A percentile compares a stretch with the other conserved stretches of the same genome.
Evolutionary conservation across 1,284 basidiomycete species (phyloP).

Genomic region (Anthracocystis panici-leucophaei): DNA sequence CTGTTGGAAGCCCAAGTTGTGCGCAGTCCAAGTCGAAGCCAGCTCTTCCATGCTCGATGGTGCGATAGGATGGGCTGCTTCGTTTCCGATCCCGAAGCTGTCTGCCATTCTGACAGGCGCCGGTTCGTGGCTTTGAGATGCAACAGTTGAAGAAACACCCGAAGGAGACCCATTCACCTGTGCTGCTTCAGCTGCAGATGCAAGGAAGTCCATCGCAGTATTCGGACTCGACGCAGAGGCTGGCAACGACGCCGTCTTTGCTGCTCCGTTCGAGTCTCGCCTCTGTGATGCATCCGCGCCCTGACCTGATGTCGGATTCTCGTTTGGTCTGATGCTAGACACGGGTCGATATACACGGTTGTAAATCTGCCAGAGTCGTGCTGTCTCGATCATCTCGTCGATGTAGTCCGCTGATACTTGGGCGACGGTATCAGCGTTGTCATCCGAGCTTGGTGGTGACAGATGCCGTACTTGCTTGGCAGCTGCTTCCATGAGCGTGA

Average conservation of each 20-base stretch:
- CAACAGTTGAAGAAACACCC: no score
- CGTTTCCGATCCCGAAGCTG: background rate
- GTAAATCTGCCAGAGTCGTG: slow-evolving; percentile 23
- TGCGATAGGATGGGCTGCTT: background rate
- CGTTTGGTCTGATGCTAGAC: background rate
- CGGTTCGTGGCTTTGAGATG: background rate
- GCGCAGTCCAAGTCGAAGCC: background rate
- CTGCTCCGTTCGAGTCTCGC: background rate
- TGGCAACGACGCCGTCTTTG: background rate
- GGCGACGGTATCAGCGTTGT: slow-evolving; percentile 4
- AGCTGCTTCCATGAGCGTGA: slow-evolving; percentile 25
- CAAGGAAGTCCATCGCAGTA: slow-evolving; percentile 23
- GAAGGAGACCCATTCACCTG: background rate
- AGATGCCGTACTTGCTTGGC: slow-evolving; percentile 8
- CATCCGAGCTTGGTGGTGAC: background rate
- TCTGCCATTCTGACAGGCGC: background rate
- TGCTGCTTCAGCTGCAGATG: slow-evolving; percentile 20
- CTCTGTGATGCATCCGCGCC: background rate
- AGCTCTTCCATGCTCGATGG: background rate
- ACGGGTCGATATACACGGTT: slow-evolving; percentile 35
- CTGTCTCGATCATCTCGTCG: slow-evolving; percentile 27
- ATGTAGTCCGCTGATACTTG: slow-evolving; percentile 23
- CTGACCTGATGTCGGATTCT: background rate
- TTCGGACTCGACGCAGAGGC: background rate
- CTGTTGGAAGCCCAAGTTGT: background rate